Base-by-base conservation (phyloP, 768 basidiomycete genomes). In the Phanerodontia chrysosporium region DNA sequence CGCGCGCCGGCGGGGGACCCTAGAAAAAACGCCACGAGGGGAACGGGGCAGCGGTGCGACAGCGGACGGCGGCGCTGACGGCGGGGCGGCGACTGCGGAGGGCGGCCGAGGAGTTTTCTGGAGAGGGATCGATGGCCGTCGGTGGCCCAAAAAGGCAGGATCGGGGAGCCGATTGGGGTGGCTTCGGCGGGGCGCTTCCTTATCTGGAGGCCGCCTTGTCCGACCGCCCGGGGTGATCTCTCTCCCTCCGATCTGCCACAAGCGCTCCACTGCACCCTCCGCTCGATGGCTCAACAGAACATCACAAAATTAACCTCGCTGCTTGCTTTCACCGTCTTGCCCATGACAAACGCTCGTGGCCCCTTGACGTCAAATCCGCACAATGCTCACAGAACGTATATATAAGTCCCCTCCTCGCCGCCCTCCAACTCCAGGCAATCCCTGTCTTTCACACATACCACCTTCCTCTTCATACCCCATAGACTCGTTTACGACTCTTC, bases 291-390 rank as follows among this genome's bases (percentile, higher is more conserved):
- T 29, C 16, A 51, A 51, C 52, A 53, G 22, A 53, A 53, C 32
- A 8, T 39, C 52, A 53, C 52, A 53, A 53, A 53, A 39, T 53
- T 53, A 51, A 51, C 52, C 52, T 53, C 35, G 32, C 22, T 7
- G 10, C 4, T 18, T 42, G 8, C 16, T 18, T 42, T 7, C 39
- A 42, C 39, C 39, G 39, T 4, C 10, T 18, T 7, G 39, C 39
- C 9, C 9, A 42, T n/a, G 52, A 25, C 35, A 36, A 39, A 35
- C 32, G 52, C 52, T 36, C 32, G 21, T 36, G 36, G 8, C n/a
- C 28, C 51, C 51, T 32, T 53, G 52, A 53, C 52, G 52, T 53
- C 52, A 53, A 53, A 53, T n/a, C n/a, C n/a, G n/a, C 35, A 42
- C 39, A 42, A 18, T 13, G 18, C 14, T 35, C 36, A 6, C 52